Conservation (phyloP, 129 eudicot genomes). For the Lactuca saligna region DNA sequence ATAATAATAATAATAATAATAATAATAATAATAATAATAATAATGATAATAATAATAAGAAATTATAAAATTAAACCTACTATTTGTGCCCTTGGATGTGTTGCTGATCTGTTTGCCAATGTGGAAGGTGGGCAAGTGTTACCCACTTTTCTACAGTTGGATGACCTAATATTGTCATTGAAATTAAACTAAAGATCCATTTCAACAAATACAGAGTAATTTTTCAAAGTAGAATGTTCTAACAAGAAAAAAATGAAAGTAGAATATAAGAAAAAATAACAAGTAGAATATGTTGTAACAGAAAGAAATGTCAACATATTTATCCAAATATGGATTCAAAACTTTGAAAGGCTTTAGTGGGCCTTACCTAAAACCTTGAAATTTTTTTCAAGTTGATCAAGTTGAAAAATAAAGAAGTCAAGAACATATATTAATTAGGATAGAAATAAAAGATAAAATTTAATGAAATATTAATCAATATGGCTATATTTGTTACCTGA, state of each 20-base stretch:
- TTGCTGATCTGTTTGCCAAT: slow-evolving; percentile 81
- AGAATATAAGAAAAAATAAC: background rate
- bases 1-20: too few species aligned
- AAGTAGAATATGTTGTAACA: background rate
- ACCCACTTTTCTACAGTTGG: slow-evolving; percentile 97
- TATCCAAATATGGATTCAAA: background rate
- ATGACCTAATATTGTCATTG: slow-evolving; percentile 53
- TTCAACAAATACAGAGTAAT: background rate
- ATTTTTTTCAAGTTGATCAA: slow-evolving; percentile 96
- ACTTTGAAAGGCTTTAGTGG: slow-evolving; percentile 1
- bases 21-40: background rate
- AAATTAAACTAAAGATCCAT: slow-evolving; percentile 4
- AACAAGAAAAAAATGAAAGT: background rate
- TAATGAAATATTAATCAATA: background rate
- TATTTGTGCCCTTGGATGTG: slow-evolving; percentile 93
- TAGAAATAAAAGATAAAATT: background rate
- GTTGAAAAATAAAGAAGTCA: slow-evolving; percentile 40
- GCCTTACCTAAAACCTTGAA: slow-evolving; percentile 86
- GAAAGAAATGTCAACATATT: background rate
- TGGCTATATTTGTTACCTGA: slow-evolving; percentile 46
- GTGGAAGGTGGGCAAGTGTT: slow-evolving; percentile 86
- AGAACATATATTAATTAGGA: slow-evolving; percentile 21
- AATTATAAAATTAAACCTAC: slow-evolving; percentile 42
- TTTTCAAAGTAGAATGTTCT: too few species aligned
- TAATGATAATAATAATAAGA: background rate